phyloP scores from a whole-genome alignment of 23 red algal genomes.

The Gracilaria gracilis region DNA sequence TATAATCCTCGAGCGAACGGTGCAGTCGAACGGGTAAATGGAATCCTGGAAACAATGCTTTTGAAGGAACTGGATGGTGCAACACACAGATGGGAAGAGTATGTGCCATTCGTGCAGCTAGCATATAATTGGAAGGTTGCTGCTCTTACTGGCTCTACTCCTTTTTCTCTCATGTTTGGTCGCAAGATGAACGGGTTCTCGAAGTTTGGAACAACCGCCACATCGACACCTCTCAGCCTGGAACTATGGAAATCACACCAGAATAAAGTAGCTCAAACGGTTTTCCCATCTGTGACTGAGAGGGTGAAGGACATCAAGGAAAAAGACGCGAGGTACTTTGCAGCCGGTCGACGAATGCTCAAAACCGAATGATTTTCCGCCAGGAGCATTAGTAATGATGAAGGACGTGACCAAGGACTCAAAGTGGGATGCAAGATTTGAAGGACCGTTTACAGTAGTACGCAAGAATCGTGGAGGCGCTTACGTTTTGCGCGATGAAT shows the following conservation, averaged over 20 bases:
- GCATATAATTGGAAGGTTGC: constrained; percentile 22
- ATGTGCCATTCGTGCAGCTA: too few relatives aligned
- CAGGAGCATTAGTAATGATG: not conserved
- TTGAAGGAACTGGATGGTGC: constrained; percentile 4
- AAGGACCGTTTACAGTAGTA: constrained; percentile 13
- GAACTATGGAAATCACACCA: not conserved
- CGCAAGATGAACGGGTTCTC: constrained; percentile 4
- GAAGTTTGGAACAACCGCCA: not conserved
- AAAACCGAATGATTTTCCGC: not conserved
- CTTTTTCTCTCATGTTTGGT: constrained; percentile 11
- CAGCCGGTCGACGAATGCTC: not conserved
- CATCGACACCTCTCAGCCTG: not conserved
- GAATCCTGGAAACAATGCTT: constrained; percentile 23
- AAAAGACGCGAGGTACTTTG: not conserved
- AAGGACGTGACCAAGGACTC: constrained; percentile 15
- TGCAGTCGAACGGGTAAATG: not conserved
- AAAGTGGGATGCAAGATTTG: constrained; percentile 17
- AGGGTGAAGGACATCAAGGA: not conserved
- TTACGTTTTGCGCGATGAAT: not conserved
- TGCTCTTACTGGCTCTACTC: not conserved
- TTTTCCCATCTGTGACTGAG: not conserved
- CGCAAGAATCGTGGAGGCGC: constrained; percentile 32
- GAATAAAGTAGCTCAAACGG: not conserved
- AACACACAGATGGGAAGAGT: too few relatives aligned
- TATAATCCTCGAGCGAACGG: constrained; percentile 8